Conservation (phyloP, 2,329 filamentous ascomycete species). For the Hypoxylon sp. region DNA sequence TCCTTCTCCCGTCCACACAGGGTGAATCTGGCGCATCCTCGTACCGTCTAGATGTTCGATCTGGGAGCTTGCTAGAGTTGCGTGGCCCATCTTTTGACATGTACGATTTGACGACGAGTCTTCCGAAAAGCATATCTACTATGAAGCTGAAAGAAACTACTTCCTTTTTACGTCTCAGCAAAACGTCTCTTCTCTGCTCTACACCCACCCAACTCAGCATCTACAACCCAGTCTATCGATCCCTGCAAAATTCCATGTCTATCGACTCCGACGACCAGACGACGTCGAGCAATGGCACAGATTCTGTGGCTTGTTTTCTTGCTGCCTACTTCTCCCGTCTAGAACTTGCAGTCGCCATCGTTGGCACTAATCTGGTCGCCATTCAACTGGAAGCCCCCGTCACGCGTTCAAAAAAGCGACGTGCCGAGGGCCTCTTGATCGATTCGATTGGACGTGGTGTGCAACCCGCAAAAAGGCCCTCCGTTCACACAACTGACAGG, state of each 20-base stretch:
- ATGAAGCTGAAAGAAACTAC: conserved; percentile 60
- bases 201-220: conserved; percentile 65
- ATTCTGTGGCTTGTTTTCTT: conserved; percentile 52
- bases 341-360: conserved; percentile 70
- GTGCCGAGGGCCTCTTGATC: conserved; percentile 70
- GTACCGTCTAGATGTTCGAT: conserved; percentile 69
- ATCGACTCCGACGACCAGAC: conserved; percentile 55
- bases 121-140: conserved; percentile 67
- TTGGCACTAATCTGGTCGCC: conserved; percentile 70
- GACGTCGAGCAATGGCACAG: conserved; percentile 43
- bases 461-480: conserved; percentile 50
- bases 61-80: conserved; percentile 71
- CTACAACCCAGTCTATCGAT: conserved; percentile 75
- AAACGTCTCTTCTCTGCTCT: conserved; percentile 70
- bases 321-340: conserved; percentile 71
- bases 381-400: conserved; percentile 73
- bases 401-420: conserved; percentile 62
- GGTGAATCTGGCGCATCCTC: conserved; percentile 28
- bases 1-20: conserved; percentile 34
- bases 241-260: conserved; percentile 61
- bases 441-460: conserved; percentile 77
- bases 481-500: conserved; percentile 43
- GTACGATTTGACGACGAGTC: conserved; percentile 69
- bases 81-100: conserved; percentile 62
- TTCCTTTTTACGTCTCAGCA: conserved; percentile 73